Evolutionary conservation across 306 rosid genomes (phyloP), one percentile per base, ranked within the genome.

Genomic region (Neltuma alba): DNA sequence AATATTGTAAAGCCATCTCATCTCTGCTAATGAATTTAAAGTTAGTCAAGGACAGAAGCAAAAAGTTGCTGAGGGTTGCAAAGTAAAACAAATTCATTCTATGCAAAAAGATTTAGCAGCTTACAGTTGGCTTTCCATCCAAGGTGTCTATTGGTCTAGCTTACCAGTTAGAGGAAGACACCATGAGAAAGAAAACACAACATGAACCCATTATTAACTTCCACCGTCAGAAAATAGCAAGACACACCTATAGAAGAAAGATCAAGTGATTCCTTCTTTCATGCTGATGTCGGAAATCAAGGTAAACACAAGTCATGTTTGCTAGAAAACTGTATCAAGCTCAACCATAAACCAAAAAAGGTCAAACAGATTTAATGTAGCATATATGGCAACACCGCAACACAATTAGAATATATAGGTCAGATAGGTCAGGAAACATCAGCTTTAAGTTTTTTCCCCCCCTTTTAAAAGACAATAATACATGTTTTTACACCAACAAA

Each of bases 1-100:
- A 95, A 84, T 93, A 93, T 74, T 91, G 98, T 33, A 82, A 76
- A 58, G 88, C 83, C 89, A 93, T 80, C 48, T 95, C 98, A 86
- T 95, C 99, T 89, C 99, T 95, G 81, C 48, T 78, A 88, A 57
- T 58, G 58, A 81, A 41, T 23, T 67, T 28, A 42, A 77, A 20
- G 41, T 23, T 62, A 62, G 54, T 42, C 50, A 65, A 40, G 52
- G 21, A 1, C 45, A 66, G 55, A 40, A 7, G 20, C 31, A 20
- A 45, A 28, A 45, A n/a, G 40, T 58, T 57, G 16, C 58, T n/a
- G 21, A 50, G 31, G 25, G 36, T 23, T 9, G 75, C n/a, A 42
- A 52, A n/a, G 25, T 40, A 0, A 30, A 18, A 70, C 20, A 16
- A 10, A 76, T 18, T n/a, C 44, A 20, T n/a, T 40, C 15, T 7